Evolutionary conservation across 352 stramenopile species (phyloP).

Genomic region (Paralagenidium karlingii): DNA sequence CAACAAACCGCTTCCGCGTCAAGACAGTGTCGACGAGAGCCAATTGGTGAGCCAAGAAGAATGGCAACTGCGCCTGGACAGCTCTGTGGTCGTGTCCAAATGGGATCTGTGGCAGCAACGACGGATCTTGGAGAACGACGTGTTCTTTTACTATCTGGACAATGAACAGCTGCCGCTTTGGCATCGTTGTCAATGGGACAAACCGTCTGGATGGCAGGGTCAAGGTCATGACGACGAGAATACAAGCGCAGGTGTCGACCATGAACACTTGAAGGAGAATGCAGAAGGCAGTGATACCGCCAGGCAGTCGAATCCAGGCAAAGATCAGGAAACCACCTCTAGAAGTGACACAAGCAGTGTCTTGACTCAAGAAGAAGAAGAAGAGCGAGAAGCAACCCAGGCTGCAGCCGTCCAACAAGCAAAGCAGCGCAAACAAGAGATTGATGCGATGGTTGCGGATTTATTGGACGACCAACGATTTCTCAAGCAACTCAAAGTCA

Average conservation of each 20-base stretch:
- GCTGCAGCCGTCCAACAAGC: not conserved
- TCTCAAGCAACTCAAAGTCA: slow-evolving; percentile 31
- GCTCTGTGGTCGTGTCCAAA: slow-evolving; percentile 28
- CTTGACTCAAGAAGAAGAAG: slow-evolving; percentile 1
- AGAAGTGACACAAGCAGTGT: too few species aligned
- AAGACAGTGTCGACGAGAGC: slow-evolving; percentile 6
- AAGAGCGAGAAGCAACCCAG: slow-evolving; percentile 1
- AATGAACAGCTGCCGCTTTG: slow-evolving; percentile 26
- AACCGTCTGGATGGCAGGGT: slow-evolving; percentile 20
- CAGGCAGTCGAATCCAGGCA: too few species aligned
- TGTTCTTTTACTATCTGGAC: slow-evolving; percentile 56
- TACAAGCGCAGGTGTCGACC: too few species aligned
- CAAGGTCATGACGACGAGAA: slow-evolving; percentile 4
- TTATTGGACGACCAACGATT: slow-evolving; percentile 53
- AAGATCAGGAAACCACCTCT: too few species aligned
- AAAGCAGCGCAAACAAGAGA: not conserved
- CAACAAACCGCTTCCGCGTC: too few species aligned
- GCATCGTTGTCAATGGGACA: slow-evolving; percentile 35
- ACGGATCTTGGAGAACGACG: slow-evolving; percentile 30
- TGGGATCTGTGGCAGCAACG: slow-evolving; percentile 46
- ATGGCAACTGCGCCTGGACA: slow-evolving; percentile 29
- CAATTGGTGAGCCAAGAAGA: slow-evolving; percentile 13
- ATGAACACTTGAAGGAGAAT: slow-evolving; percentile 7
- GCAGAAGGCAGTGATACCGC: slow-evolving; percentile 5
- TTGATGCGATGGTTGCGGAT: slow-evolving; percentile 2